Evolutionary conservation across 345 rosid genomes (phyloP), one percentile per base, ranked within the genome.

Genomic region (Clausena lansium): DNA sequence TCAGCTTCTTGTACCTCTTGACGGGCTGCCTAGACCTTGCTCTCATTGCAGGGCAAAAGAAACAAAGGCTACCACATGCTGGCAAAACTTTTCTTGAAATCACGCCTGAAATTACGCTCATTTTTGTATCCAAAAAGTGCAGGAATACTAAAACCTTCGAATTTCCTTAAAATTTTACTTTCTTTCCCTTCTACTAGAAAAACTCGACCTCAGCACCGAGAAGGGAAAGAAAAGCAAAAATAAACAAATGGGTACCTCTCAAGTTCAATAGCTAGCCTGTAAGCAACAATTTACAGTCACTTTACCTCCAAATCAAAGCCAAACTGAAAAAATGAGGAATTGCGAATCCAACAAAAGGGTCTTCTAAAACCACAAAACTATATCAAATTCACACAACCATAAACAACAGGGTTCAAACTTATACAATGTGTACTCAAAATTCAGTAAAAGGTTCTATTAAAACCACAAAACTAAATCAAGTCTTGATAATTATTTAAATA

Each of bases 21-120:
- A 97, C 93, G 58, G 97, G 98, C 85, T 97, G 99, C 78, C 98
- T 89, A 71, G 99, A 97, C 88, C 99, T 87, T 22, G 99, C 87
- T 78, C 98, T 86, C 83, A 97, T 50, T 17, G 87, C 91, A 33
- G 99, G 98, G 83, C 97, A 97, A 80, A 91, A 87, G 83, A 87
- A 84, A 82, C 99, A 97, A 81, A 97, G 94, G 81, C 88, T 90
- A 41, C 98, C 98, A 73, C 99, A 96, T 71, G 85, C 92, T 30
- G 99, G 98, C 90, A 96, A 80, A 36, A 95, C 88, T 85, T 91
- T 93, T 91, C 99, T 90, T 57, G 98, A 93, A 83, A 97, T 79
- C 5, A 91, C 84, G n/a, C 98, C 97, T n/a, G 97, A 90, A 73
- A 94, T 79, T 7, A 78, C 71, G 55, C 92, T 91, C 99, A 93